These are phyloP conservation scores for Sarcodon aspratus DNA, from an alignment of 768 basidiomycete species.

Conservation along the genomic window DNA sequence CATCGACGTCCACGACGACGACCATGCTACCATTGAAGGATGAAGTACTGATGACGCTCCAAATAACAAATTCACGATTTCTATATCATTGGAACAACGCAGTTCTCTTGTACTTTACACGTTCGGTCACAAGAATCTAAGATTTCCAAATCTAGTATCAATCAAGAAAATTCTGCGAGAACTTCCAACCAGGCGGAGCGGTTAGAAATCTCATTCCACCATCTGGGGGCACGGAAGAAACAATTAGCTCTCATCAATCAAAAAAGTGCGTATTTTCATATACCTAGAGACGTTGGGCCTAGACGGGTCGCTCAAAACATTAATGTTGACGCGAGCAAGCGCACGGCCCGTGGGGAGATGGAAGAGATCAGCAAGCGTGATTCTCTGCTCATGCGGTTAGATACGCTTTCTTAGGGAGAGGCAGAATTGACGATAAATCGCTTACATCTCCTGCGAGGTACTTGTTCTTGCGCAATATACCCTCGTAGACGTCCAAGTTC, in stretches of 20 bases:
- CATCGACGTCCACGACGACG: too few relatives aligned
- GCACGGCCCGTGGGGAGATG: conserved; percentile 37
- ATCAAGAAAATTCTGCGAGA: too few relatives aligned
- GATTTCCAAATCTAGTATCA: too few relatives aligned
- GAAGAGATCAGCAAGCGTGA: conserved; percentile 49
- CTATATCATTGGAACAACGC: too few relatives aligned
- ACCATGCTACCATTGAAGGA: too few relatives aligned
- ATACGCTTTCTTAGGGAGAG: neutral
- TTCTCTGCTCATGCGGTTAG: conserved; percentile 12
- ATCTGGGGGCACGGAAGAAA: conserved; percentile 26
- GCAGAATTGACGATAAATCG: neutral
- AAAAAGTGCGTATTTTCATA: conserved; percentile 3
- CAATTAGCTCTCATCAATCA: neutral
- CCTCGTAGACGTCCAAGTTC: conserved; percentile 18
- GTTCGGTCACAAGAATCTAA: too few relatives aligned
- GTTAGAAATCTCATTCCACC: conserved; percentile 38
- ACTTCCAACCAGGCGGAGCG: conserved; percentile 37
- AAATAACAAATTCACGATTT: too few relatives aligned
- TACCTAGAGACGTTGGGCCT: conserved; percentile 35
- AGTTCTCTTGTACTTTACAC: too few relatives aligned
- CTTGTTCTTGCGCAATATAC: conserved; percentile 16
- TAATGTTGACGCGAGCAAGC: conserved; percentile 13
- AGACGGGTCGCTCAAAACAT: conserved; percentile 18
- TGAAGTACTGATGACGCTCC: too few relatives aligned
- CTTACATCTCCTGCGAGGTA: conserved; percentile 23